Evolutionary conservation across 768 basidiomycete species (phyloP), one percentile per base, ranked within the genome.

Genomic region (Xerocomellus dryophilus): DNA sequence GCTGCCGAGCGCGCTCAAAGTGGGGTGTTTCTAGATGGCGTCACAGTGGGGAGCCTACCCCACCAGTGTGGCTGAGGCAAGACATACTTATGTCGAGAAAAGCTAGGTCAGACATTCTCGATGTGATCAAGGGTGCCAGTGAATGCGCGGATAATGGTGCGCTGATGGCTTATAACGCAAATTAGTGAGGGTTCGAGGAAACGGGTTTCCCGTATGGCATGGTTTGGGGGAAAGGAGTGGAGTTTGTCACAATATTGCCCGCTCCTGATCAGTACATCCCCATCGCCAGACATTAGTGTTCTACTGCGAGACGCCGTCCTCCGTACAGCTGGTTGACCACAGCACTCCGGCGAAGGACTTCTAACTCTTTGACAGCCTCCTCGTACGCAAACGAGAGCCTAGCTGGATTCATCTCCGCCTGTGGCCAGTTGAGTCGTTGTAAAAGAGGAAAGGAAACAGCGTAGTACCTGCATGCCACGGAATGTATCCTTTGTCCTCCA

Each of bases 291-390:
- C 32, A 44, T 43, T 25, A 50, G 20, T 81, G 76, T 71, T 98
- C 94, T n/a, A 97, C 85, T 1, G 92, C 90, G 42, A 98, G 73
- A 67, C 79, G 86, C 74, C 83, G 85, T 29, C 29, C 29, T 14
- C 93, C 93, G 63, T 90, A 98, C 44, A 95, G 73, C 66, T 86
- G 82, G 73, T 96, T 96, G 10, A 29, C 29, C 18, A 96, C 79
- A 8, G 88, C 86, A 48, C 90, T 81, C 45, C 95, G 80, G 57
- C 84, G 83, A 47, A 96, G 75, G 12, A 88, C 84, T 8, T 81
- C 79, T 29, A 29, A 4, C 29, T 29, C 93, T 54, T 80, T 78
- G 38, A 80, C 73, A 25, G 85, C 83, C 23, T 88, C 83, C 5
- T 78, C 72, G 64, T 89, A 93, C 63, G 93, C 78, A 25, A 76